Base-by-base conservation (phyloP, 139 green algal species). In the Micromonas commoda region DNA sequence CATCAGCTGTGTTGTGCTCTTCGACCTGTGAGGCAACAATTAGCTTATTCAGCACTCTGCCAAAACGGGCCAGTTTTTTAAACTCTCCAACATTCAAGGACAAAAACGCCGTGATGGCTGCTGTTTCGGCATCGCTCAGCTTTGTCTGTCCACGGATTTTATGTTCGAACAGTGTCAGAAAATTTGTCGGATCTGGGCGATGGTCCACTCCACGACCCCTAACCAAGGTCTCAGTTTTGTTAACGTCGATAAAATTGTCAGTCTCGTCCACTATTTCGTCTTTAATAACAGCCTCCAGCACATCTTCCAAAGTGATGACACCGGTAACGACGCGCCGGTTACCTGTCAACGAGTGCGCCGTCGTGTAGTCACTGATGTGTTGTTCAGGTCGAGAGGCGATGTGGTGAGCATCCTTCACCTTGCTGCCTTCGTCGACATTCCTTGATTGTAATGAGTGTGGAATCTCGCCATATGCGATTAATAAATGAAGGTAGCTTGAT, bases 231-330 rank as follows among this genome's bases (percentile, higher is more conserved):
- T 68, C 52, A 1, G 52, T 52, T 51, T 69, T 38, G 51, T 80
- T 80, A 3, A 74, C 60, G 29, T 85, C 71, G 60, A 79, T 73
- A 45, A 64, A 84, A 20, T 75, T 80, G 64, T 92, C 88, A 2
- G 77, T 88, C 73, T 91, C 88, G 71, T 92, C 88, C 52, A 88
- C 29, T 67, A 92, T 91, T 81, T 92, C 86, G 37, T 77, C 75
- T 71, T 83, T 81, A n/a, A 86, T 80, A 24, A 92, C 35, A 64
- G 86, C 83, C 53, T 92, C 88, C 3, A 92, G 77, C 3, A 92
- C 88, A 71, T 92, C 88, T 69, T 88, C 82, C 13, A 93, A 78
- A 21, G 88, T 91, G 82, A 93, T 90, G 51, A 93, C 83, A 29
- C 88, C 88, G 9, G 81, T 77, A 32, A 86, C 72, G 5, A 23